phyloP scores from a whole-genome alignment of 1,139 yeast species.

The Kurtzmaniella quercitrusa region DNA sequence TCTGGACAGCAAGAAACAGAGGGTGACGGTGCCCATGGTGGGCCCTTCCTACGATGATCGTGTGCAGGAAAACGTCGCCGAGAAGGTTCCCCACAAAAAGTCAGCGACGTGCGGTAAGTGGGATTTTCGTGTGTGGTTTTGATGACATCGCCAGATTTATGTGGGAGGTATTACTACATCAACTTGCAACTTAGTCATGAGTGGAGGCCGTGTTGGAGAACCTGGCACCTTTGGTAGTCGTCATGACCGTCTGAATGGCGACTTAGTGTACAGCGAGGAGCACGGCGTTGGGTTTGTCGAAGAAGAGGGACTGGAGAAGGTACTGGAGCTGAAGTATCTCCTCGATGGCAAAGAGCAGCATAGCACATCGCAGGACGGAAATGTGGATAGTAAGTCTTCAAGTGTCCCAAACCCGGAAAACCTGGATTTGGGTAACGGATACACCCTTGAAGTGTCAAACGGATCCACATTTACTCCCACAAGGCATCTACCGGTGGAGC shows the following conservation, averaged over 20 bases:
- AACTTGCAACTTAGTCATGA: neutral
- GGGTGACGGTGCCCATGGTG: no score
- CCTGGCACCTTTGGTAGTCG: neutral
- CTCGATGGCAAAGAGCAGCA: neutral
- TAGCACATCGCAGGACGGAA: no score
- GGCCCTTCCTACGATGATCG: no score
- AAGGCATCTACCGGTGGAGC: neutral
- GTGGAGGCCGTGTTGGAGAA: neutral
- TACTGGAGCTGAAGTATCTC: neutral
- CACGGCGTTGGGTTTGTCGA: neutral
- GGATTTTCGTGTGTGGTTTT: neutral
- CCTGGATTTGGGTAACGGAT: neutral
- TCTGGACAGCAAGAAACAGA: no score
- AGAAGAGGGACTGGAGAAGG: neutral
- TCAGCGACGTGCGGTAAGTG: neutral
- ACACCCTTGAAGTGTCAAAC: no score
- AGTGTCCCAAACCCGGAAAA: no score
- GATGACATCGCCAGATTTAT: neutral
- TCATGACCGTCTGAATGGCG: neutral
- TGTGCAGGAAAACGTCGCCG: no score
- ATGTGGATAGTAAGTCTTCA: no score
- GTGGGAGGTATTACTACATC: neutral
- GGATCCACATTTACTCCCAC: neutral
- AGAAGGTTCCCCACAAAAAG: no score
- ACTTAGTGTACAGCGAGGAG: neutral